Conservation (phyloP, 805 yeast species). For the Saturnispora ahearnii region DNA sequence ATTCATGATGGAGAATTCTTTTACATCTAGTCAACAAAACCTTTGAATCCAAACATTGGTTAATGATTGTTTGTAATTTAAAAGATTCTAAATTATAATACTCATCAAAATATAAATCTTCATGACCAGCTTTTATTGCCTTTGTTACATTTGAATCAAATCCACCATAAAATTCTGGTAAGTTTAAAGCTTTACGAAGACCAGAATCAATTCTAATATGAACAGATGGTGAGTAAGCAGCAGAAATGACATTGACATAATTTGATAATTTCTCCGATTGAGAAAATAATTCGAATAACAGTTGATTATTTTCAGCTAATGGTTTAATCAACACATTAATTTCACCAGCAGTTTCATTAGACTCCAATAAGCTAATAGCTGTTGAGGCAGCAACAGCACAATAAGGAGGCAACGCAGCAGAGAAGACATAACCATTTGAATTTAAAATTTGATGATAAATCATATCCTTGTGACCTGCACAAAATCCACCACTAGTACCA, state of each 20-base stretch:
- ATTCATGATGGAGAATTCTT: conserved; percentile 67
- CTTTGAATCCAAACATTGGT: conserved; percentile 41
- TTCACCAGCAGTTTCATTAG: conserved; percentile 26
- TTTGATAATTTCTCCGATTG: conserved; percentile 29
- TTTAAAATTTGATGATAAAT: conserved; percentile 87
- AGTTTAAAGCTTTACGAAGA: conserved; percentile 34
- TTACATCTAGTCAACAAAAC: conserved; percentile 47
- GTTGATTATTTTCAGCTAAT: conserved; percentile 33
- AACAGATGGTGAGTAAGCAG: conserved; percentile 53
- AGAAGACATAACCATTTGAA: conserved; percentile 82
- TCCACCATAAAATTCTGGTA: conserved; percentile 46
- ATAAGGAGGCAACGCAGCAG: conserved; percentile 92
- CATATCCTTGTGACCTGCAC: conserved; percentile 78
- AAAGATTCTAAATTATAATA: conserved; percentile 45
- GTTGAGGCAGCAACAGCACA: conserved; percentile 57
- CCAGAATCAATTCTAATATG: conserved; percentile 51
- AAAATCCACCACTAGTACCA: conserved; percentile 88
- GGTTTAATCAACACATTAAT: conserved; percentile 29
- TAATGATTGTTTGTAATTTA: conserved; percentile 59
- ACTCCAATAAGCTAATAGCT: conserved; percentile 38
- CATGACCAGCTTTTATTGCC: conserved; percentile 38
- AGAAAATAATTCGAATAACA: conserved; percentile 34
- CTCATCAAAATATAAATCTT: conserved; percentile 33
- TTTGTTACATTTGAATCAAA: conserved; percentile 31
- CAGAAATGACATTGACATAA: conserved; percentile 46